Percentiles rank a stretch among this genome's conserved stretches.
phyloP scores from a whole-genome alignment of 1,139 yeast species.

The Nakaseomyces nivariensis region DNA sequence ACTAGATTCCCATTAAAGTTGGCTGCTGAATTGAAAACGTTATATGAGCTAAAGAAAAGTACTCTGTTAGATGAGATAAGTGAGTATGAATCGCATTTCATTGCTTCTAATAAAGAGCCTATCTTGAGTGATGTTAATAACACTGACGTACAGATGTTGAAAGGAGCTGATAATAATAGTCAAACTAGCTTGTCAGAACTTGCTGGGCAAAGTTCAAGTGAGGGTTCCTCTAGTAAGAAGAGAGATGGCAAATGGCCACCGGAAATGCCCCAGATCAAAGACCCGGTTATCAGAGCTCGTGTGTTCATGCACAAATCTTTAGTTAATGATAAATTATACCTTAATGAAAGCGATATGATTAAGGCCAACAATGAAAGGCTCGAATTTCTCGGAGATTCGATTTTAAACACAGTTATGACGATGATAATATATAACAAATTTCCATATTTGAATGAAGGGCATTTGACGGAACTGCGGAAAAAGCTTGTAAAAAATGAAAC shows the following conservation, averaged over 20 bases:
- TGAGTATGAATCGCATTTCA: constrained; percentile 28
- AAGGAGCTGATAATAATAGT: constrained; percentile 2
- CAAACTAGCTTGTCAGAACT: constrained; percentile 15
- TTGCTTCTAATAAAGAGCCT: constrained; percentile 21
- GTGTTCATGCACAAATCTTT: constrained; percentile 80
- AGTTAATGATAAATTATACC: constrained; percentile 47
- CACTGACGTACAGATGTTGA: constrained; percentile 14
- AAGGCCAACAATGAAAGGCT: constrained; percentile 76
- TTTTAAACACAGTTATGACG: constrained; percentile 65
- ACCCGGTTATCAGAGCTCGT: constrained; percentile 49
- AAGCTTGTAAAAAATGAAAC: constrained; percentile 65
- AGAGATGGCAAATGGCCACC: constrained; percentile 41
- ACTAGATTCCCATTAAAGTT: constrained; percentile 9
- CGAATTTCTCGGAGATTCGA: constrained; percentile 90
- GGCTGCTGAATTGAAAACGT: constrained; percentile 37
- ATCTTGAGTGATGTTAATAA: constrained; percentile 14
- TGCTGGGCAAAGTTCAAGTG: constrained; percentile 11
- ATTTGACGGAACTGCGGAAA: constrained; percentile 61
- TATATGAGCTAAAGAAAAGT: constrained; percentile 40
- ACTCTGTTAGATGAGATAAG: constrained; percentile 39
- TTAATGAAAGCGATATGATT: constrained; percentile 48
- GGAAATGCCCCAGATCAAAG: constrained; percentile 54
- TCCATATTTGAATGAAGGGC: constrained; percentile 75
- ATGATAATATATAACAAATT: constrained; percentile 53
- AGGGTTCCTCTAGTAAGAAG: constrained; percentile 6